A percentile compares a stretch with the other conserved stretches of the same genome.
Conservation (phyloP, 2,329 filamentous ascomycete genomes). For the Diaporthe longicolla region DNA sequence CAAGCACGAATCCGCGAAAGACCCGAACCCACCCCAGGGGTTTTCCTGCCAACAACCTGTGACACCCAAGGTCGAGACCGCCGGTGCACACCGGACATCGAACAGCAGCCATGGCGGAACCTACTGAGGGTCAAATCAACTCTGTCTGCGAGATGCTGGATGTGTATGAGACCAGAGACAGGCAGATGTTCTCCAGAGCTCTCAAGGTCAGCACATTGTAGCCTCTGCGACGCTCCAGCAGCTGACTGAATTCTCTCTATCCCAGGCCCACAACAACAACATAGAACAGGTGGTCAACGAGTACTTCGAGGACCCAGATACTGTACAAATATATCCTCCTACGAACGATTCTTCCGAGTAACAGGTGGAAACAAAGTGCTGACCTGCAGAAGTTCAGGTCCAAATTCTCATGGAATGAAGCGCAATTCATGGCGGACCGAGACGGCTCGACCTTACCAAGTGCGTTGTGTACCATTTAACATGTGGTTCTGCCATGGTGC, state of each 20-base stretch:
- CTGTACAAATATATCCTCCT: slow-evolving; percentile 49
- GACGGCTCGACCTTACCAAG: slow-evolving; percentile 39
- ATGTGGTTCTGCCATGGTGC: not conserved
- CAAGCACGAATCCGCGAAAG: slow-evolving; percentile 2
- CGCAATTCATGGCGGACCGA: slow-evolving; percentile 38
- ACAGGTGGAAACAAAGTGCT: not conserved
- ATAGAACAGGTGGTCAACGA: slow-evolving; percentile 65
- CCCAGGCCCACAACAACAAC: slow-evolving; percentile 61
- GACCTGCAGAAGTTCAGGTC: slow-evolving; percentile 35
- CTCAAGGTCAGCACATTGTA: slow-evolving; percentile 54
- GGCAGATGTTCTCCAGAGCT: slow-evolving; percentile 56
- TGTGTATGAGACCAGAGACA: slow-evolving; percentile 55
- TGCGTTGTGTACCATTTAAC: slow-evolving; percentile 17
- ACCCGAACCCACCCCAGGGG: not conserved
- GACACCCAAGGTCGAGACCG: not conserved
- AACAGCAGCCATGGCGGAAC: slow-evolving; percentile 50
- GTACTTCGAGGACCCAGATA: slow-evolving; percentile 64
- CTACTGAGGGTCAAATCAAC: slow-evolving; percentile 54
- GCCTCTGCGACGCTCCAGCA: not conserved
- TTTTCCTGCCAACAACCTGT: not conserved
- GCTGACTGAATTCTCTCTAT: slow-evolving; percentile 13
- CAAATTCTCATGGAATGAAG: slow-evolving; percentile 40
- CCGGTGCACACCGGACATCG: not conserved
- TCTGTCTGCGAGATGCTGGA: slow-evolving; percentile 59
- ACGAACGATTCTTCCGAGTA: not conserved